Evolutionary conservation across 768 basidiomycete species (phyloP), one percentile per base, ranked within the genome.

Genomic region (Naganishia onofrii): DNA sequence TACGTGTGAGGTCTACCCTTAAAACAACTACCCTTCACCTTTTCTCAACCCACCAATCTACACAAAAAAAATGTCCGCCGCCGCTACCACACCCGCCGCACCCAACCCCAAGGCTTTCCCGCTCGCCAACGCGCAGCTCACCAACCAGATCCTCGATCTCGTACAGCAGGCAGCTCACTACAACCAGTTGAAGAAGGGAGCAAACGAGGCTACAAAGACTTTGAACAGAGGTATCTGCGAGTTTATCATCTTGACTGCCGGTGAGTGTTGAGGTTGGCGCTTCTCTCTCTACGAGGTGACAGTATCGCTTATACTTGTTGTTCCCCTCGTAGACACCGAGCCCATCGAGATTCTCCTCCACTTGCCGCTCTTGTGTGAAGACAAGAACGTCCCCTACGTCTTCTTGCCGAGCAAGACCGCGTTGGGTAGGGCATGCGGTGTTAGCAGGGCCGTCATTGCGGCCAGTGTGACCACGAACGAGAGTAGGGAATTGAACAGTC

Each of bases 161-260:
- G 90, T 96, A 36, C 92, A 96, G 76, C 91, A 95, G 83, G 94
- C 95, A 51, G 85, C 87, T n/a, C 90, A 93, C 82, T 96, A 95
- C 85, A 97, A 97, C 84, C 94, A 97, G 82, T 84, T 97, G 57
- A 98, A 97, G 84, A 97, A 97, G 84, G 95, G 96, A 71, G 96
- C 96, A 52, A 99, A 99, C 82, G 96, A 99, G 87, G 93, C 94
- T 54, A 99, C 96, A 74, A 99, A 99, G 68, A 96, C 93, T 23
- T 87, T 97, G 73, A 97, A 97, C 82, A 91, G 95, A 77, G 95
- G 95, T 84, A 91, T 95, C 74, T 90, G 94, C 71, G 96, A 99
- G 83, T 91, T 99, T 83, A 93, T 98, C 83, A 88, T 99, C 77
- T 85, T 99, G 82, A 96, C 96, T 67, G 83, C 83, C 78, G 81